Conservation (phyloP, 257 asterid species). For the Salvia splendens region DNA sequence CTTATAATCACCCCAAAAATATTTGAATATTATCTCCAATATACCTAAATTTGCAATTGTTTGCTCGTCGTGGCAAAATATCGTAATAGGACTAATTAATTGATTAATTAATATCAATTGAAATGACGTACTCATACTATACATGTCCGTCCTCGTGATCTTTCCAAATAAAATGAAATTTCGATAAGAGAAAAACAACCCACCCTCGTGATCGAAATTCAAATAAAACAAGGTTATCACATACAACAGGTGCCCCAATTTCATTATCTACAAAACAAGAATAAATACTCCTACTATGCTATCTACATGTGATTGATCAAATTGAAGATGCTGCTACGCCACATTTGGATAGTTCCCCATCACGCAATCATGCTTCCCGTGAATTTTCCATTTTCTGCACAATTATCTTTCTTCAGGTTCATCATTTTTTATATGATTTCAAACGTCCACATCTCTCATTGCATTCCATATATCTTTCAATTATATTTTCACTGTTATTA, state of each 20-base stretch:
- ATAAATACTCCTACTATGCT: too few species aligned
- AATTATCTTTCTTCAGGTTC: background rate
- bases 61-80: too few species aligned
- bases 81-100: too few species aligned
- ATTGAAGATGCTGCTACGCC: too few species aligned
- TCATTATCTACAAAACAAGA: background rate
- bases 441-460: conserved; percentile 16
- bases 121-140: too few species aligned
- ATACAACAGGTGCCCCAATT: background rate
- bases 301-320: too few species aligned
- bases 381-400: background rate
- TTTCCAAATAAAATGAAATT: background rate
- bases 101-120: too few species aligned
- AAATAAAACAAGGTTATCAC: conserved; percentile 12
- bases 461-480: background rate
- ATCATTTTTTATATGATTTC: background rate
- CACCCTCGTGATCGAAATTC: conserved; percentile 32
- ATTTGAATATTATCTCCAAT: too few species aligned
- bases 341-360: background rate
- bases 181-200: conserved; percentile 8
- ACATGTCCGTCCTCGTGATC: too few species aligned
- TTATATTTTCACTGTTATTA: too few species aligned
- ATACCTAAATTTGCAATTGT: too few species aligned
- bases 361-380: background rate
- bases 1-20: too few species aligned